Base-by-base conservation (phyloP, 345 rosid species). In the Erodium maritimum region DNA sequence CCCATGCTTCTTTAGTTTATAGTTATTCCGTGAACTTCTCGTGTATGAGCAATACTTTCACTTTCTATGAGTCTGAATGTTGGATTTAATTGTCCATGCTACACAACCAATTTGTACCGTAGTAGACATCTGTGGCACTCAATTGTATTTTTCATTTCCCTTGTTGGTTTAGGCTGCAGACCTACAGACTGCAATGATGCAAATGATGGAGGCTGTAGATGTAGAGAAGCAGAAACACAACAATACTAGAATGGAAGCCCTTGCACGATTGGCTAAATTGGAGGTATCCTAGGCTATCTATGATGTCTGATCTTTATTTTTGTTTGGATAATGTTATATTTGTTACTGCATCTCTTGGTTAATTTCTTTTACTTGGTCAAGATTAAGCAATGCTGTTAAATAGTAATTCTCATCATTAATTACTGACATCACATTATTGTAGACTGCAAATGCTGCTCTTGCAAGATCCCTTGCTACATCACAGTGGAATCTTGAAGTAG, bases 191-290 rank as follows among this genome's bases (percentile, higher is more conserved):
- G 87, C 80, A 33, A 88, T 72, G 84, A 91, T 91, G 85, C 93
- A 88, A 77, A 88, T 86, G 48, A 80, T 91, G 84, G 89, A 88
- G 16, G 99, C 99, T 67, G 95, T 71, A 64, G 99, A 91, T 24
- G 46, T 81, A 68, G 96, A 91, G 74, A 88, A 91, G 73, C 89
- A 83, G 77, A 91, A 89, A 63, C 99, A 91, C 74, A 91, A 88
- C 58, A 84, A 81, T 63, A 91, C 99, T 60, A 86, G 96, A 78
- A 91, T 84, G 95, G 95, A 88, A 73, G 96, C 82, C 60, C 78
- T 88, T 54, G 23, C 84, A 52, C 80, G 82, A 54, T 73, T 91
- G 75, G 89, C 91, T 52, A 86, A 82, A 75, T 79, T 88, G 60
- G 96, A 91, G 96, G 99, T 91, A 77, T 60, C 60, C 60, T 59